phyloP scores from a whole-genome alignment of 495 filamentous ascomycete genomes.

The Trichocladium antarcticum region DNA sequence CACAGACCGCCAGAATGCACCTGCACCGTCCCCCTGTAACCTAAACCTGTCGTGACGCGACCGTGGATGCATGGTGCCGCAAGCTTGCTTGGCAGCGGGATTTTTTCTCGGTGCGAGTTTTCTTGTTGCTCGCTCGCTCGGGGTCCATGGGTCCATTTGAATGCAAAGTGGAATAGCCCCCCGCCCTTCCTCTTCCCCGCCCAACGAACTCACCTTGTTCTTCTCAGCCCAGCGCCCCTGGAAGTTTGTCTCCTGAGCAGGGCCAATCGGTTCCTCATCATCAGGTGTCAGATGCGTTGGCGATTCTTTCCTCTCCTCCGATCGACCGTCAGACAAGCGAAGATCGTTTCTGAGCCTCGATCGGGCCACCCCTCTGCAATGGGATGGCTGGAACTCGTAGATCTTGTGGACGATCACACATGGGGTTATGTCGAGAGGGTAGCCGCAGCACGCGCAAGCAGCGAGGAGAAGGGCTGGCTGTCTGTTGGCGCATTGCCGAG shows the following conservation, averaged over 20 bases:
- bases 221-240: no score
- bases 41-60: background rate
- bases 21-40: background rate
- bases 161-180: no score
- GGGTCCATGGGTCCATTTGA: background rate
- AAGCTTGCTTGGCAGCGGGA: background rate
- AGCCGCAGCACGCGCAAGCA: background rate
- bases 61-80: background rate
- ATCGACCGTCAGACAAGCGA: background rate
- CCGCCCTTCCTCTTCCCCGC: no score
- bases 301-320: background rate
- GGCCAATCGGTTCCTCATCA: background rate
- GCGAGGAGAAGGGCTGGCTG: background rate
- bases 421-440: background rate
- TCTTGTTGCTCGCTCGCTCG: background rate
- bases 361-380: background rate
- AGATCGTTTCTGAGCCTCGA: background rate
- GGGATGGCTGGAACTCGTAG: background rate
- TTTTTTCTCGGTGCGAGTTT: background rate
- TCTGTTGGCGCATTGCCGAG: no score
- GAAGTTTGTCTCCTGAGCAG: no score
- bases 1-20: no score
- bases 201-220: no score
- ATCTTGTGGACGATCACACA: background rate
- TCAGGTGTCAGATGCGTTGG: constrained; percentile 6